Percentiles rank a stretch among this genome's conserved stretches.
These are phyloP conservation scores for Arthrocladium fulminans DNA, from an alignment of 2,329 filamentous ascomycete species.

Conservation along the genomic window DNA sequence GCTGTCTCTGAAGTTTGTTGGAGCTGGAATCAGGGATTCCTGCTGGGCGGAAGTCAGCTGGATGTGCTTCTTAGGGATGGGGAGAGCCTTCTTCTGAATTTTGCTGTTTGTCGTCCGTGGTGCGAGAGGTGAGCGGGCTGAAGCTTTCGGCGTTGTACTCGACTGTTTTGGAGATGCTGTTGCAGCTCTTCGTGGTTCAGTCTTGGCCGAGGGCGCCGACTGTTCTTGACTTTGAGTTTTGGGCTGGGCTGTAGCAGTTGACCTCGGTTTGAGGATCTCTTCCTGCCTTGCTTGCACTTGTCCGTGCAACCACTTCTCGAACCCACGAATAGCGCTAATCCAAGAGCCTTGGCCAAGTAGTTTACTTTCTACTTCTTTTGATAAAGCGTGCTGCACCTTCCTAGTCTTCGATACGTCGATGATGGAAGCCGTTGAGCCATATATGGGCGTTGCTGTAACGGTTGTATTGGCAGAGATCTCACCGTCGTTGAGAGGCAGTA, in stretches of 20 bases:
- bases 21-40: background rate
- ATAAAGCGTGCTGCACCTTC: conserved; percentile 21
- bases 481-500: conserved; percentile 18
- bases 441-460: conserved; percentile 16
- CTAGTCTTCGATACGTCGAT: conserved; percentile 16
- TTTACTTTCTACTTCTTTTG: conserved; percentile 20
- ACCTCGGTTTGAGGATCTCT: background rate
- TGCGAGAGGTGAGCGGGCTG: conserved; percentile 18
- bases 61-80: conserved; percentile 18
- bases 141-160: conserved; percentile 2
- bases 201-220: background rate
- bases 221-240: background rate
- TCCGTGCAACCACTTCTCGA: conserved; percentile 18
- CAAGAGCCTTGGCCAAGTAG: conserved; percentile 20
- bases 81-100: conserved; percentile 19
- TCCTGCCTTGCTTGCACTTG: conserved; percentile 7
- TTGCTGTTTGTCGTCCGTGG: conserved; percentile 16
- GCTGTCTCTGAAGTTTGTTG: background rate
- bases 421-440: conserved; percentile 13
- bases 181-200: background rate
- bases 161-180: background rate
- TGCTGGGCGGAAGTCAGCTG: conserved; percentile 10
- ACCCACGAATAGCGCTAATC: conserved; percentile 19
- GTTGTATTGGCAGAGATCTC: conserved; percentile 13
- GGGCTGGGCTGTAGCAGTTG: background rate